Evolutionary conservation across 352 stramenopile species (phyloP), one percentile per base, ranked within the genome.

Genomic region (Phytophthora capsici): DNA sequence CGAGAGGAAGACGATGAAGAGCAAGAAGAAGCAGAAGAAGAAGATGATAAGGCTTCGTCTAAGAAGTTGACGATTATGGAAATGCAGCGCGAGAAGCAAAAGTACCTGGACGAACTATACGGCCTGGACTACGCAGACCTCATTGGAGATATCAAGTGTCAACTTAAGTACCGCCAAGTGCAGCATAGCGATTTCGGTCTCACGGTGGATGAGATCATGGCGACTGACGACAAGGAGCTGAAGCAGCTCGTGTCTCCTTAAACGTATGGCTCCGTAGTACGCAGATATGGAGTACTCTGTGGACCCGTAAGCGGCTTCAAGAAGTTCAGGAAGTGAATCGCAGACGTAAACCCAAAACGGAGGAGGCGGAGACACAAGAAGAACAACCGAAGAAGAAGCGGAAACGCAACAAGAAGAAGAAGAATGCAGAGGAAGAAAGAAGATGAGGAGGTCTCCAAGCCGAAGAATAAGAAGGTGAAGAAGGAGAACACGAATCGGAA

Each of bases 71-170:
- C 72, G 10, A 57, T 57, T 0, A 69, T 78, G 22, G 76, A 96
- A 56, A 84, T 94, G 44, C 50, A 90, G 57, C 71, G 63, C 20
- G 95, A 95, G 66, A 93, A 97, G 76, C 75, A 97, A 56, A 94
- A 98, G 64, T 94, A 98, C 60, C 75, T 98, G 57, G 94, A 99
- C 47, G 97, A 99, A 63, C 77, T 99, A 8, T 99, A 99, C 75
- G 93, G 97, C 41, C 81, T 99, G 22, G 98, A 99, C 75, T 99
- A 99, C 68, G 98, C 99, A 75, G 97, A 99, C 66, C 89, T 99
- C 38, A 98, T 99, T 63, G 97, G 93, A 19, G 97, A 98, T 64
- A 88, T 99, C 68, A 97, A 97, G 47, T 99, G 94, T 45, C 88
- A 97, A 20, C 99, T 99, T 83, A 99, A 99, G 72, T 99, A 99